Percentiles rank a stretch among this genome's conserved stretches.
phyloP scores from a whole-genome alignment of 805 yeast genomes.

The Sporopachydermia lactativora region DNA sequence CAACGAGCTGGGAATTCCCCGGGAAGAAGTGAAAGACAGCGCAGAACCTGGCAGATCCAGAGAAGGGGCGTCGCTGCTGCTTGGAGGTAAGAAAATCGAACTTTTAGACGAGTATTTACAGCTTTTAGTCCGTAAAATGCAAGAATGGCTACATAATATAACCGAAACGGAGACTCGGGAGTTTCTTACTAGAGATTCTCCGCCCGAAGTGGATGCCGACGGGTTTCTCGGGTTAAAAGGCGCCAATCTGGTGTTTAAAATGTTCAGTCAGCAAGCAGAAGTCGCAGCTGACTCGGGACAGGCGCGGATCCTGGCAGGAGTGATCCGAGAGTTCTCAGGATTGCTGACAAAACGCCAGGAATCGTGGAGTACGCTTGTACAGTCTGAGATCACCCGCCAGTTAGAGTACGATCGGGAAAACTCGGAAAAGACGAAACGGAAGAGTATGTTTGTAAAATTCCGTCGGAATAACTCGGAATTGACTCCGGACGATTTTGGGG shows the following conservation, averaged over 20 bases:
- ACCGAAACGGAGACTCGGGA: slow-evolving; percentile 49
- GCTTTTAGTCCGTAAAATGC: slow-evolving; percentile 57
- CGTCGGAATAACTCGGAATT: slow-evolving; percentile 18
- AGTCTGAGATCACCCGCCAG: slow-evolving; percentile 31
- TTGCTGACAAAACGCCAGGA: slow-evolving; percentile 47
- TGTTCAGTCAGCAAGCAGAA: slow-evolving; percentile 82
- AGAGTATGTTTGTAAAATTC: slow-evolving; percentile 5
- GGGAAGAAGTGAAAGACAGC: slow-evolving; percentile 17
- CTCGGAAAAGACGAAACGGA: slow-evolving; percentile 20
- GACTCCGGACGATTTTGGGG: slow-evolving; percentile 24
- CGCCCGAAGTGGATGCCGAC: slow-evolving; percentile 64
- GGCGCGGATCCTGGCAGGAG: slow-evolving; percentile 66
- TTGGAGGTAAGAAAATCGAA: slow-evolving; percentile 53
- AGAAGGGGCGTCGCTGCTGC: slow-evolving; percentile 41
- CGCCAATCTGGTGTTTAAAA: slow-evolving; percentile 62
- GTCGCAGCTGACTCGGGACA: slow-evolving; percentile 79
- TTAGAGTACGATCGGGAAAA: slow-evolving; percentile 15
- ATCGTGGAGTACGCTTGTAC: slow-evolving; percentile 44
- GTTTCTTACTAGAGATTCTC: slow-evolving; percentile 48
- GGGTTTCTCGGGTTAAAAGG: slow-evolving; percentile 57
- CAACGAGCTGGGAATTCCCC: slow-evolving; percentile 33
- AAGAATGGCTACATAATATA: slow-evolving; percentile 71
- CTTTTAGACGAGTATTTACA: slow-evolving; percentile 68
- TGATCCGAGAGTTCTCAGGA: slow-evolving; percentile 53
- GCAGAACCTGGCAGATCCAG: not conserved